These are phyloP conservation scores for Jaltomata sinuosa DNA, from an alignment of 257 asterid genomes.

Conservation along the genomic window DNA sequence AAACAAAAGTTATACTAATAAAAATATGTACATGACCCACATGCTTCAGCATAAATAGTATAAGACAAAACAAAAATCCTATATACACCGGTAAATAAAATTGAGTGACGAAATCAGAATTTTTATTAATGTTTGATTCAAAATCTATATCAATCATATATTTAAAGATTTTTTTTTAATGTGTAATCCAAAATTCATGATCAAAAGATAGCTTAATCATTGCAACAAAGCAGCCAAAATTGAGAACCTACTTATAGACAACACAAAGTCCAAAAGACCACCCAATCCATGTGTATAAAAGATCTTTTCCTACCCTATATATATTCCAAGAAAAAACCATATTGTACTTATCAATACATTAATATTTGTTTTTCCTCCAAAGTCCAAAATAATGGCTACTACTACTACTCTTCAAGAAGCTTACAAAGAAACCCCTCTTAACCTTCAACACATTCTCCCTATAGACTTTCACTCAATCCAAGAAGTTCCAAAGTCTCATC, in stretches of 20 bases:
- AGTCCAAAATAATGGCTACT: conserved; percentile 2
- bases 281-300: neutral
- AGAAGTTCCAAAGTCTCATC: conserved; percentile 54
- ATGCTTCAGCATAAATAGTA: neutral
- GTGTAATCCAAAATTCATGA: neutral
- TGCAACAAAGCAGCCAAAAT: neutral
- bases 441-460: conserved; percentile 40
- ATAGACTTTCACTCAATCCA: conserved; percentile 43
- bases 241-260: neutral
- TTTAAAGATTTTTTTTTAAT: neutral
- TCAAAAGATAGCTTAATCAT: neutral
- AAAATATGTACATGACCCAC: neutral
- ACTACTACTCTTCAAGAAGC: conserved; percentile 46
- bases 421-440: conserved; percentile 32
- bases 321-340: neutral
- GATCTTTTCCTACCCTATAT: neutral
- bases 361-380: neutral
- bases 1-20: neutral
- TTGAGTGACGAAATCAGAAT: neutral
- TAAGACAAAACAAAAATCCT: neutral
- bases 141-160: neutral
- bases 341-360: neutral
- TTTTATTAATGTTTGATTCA: neutral
- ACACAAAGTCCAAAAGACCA: neutral
- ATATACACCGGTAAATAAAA: neutral